Evolutionary conservation across 345 rosid species (phyloP), one percentile per base, ranked within the genome.

Genomic region (Lumnitzera littorea): DNA sequence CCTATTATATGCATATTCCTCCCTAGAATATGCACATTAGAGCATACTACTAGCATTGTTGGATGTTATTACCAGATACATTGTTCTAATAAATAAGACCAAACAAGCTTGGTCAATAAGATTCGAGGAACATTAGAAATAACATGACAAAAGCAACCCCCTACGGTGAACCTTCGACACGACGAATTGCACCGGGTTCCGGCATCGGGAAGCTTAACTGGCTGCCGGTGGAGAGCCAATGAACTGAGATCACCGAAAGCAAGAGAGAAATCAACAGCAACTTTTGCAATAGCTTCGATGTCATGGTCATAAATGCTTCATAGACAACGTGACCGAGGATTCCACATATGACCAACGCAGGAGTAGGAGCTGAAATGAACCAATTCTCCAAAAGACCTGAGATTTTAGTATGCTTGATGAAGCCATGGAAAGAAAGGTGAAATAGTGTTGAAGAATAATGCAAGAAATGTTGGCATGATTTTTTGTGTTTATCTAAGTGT

Each of bases 81-180:
- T 20, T 1, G 20, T 20, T 20, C 20, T 55, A 67, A 55, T 53
- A 61, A 62, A 82, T 17, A 15, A 79, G 73, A 52, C 67, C 80
- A 53, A 51, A 52, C n/a, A 82, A 51, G 54, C 75, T 68, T 62
- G 84, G 84, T 16, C 77, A 84, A 67, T 70, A 77, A 24, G 73
- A 62, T 2, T 79, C 73, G 74, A 82, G 84, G 47, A 71, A 67
- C 61, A 69, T 56, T 24, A 79, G 84, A 15, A 82, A 75, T 56
- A 77, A 56, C 23, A 82, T 15, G 13, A 77, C 72, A 24, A 62
- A 57, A 16, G 82, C 82, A 2, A 82, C 69, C 24, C 84, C 84
- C 84, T 82, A 82, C 2, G 87, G 75, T 0, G 87, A 82, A 57
- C 84, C 84, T 0, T 84, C 84, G 2, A 80, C 87, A 16, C 77